Evolutionary conservation across 257 asterid species (phyloP).

Genomic region (Solanum okadae): DNA sequence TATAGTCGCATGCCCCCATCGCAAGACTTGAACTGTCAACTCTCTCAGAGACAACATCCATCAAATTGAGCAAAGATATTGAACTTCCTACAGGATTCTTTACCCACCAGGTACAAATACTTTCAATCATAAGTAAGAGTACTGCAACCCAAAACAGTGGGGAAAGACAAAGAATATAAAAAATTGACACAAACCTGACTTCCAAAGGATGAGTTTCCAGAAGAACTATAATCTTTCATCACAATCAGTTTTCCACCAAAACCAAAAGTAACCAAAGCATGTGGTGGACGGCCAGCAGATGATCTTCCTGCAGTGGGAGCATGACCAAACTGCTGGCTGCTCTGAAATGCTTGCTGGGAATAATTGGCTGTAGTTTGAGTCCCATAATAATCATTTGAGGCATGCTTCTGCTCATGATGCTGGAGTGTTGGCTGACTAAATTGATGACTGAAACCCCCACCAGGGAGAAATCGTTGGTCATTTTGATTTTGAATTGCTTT

Average conservation of each 20-base stretch:
- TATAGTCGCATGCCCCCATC: slow-evolving; percentile 35
- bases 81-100: slow-evolving; percentile 62
- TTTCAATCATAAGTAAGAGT: slow-evolving; percentile 14
- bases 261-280: slow-evolving; percentile 88
- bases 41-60: slow-evolving; percentile 51
- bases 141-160: neutral
- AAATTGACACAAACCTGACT: slow-evolving; percentile 56
- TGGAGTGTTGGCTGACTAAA: slow-evolving; percentile 35
- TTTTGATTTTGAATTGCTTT: slow-evolving; percentile 26
- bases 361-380: slow-evolving; percentile 37
- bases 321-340: slow-evolving; percentile 39
- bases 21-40: slow-evolving; percentile 31
- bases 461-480: slow-evolving; percentile 22
- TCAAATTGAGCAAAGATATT: slow-evolving; percentile 62
- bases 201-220: slow-evolving; percentile 41
- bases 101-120: slow-evolving; percentile 17
- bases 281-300: slow-evolving; percentile 87
- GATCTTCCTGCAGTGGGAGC: slow-evolving; percentile 57
- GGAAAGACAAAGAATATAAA: slow-evolving; percentile 1
- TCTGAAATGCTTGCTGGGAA: slow-evolving; percentile 46
- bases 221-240: slow-evolving; percentile 43
- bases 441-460: slow-evolving; percentile 36
- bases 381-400: slow-evolving; percentile 34
- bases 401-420: slow-evolving; percentile 36
- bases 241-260: slow-evolving; percentile 94